Base-by-base conservation (phyloP, 2,329 filamentous ascomycete species). In the Ustulina deusta region DNA sequence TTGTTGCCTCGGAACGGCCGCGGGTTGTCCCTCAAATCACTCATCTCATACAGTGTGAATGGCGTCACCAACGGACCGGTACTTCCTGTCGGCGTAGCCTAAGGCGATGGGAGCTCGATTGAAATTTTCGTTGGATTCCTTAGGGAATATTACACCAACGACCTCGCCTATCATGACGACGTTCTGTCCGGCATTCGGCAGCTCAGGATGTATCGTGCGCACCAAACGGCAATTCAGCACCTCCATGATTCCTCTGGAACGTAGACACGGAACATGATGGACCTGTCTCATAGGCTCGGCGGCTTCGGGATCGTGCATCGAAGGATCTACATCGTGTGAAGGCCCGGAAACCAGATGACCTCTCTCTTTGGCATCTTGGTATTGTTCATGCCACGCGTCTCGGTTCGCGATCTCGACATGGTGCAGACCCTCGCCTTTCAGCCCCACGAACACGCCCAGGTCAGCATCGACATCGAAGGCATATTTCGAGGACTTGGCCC, bases 151-250 rank as follows among this genome's bases (percentile, higher is more conserved):
- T 4, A 63, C 34, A 11, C 52, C 40, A 1, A 66, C 52, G 13
- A 70, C 69, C 40, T 70, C 66, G 56, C 69, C 69, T 54, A 70
- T 69, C 27, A 70, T 56, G 52, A 70, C n/a, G 44, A 64, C 60
- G 17, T 69, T 70, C 17, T 69, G 54, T n/a, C 55, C 65, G 1
- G 62, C 66, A 15, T 59, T 58, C 9, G 66, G 59, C 2, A 68
- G 22, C 13, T 70, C 60, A 1, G 66, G 62, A 27, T 63, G 60
- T 52, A 70, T 59, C 17, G 62, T 42, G 62, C 65, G 59, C 29
- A 60, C 66, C 11, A 70, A 22, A 34, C 63, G 69, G 40, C 69
- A 70, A 20, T 66, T 36, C 4, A 70, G 40, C 11, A 69, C 63
- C 27, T 69, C 69, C 13, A 64, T 51, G 38, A 69, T 54, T 1